Percentiles rank a stretch among this genome's conserved stretches.
Evolutionary conservation across 208 protist genomes (phyloP).

Genomic region (Tetramitus jugosus): DNA sequence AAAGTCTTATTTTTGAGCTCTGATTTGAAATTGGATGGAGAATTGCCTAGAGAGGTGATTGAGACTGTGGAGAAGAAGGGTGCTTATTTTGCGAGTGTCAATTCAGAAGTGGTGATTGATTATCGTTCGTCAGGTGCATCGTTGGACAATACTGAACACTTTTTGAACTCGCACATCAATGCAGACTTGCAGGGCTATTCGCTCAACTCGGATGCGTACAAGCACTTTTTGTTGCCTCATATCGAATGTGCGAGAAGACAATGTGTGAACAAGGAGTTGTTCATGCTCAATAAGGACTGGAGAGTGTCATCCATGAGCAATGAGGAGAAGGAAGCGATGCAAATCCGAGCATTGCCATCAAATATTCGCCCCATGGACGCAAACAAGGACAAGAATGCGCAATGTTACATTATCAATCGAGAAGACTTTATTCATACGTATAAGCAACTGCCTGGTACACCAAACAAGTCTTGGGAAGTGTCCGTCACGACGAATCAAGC

Average conservation of each 20-base stretch:
- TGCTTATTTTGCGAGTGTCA: not conserved
- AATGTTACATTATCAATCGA: not conserved
- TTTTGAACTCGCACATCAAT: not conserved
- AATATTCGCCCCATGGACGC: not conserved
- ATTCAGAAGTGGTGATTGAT: not conserved
- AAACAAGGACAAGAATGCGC: not conserved
- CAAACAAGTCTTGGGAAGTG: not conserved
- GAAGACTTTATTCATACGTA: conserved; percentile 1
- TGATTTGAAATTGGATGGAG: not conserved
- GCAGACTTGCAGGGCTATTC: not conserved
- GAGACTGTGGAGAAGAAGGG: not conserved
- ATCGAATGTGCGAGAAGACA: not conserved
- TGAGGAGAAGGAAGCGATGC: not conserved
- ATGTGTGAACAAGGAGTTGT: not conserved
- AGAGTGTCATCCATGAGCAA: not conserved
- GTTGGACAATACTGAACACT: too few relatives aligned
- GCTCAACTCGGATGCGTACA: not conserved
- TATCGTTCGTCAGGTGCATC: not conserved
- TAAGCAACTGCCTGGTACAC: not conserved
- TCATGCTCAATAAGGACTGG: not conserved
- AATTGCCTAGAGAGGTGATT: not conserved
- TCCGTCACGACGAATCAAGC: not conserved
- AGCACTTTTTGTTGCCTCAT: not conserved
- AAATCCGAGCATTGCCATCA: not conserved
- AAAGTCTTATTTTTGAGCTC: not conserved